A percentile compares a stretch with the other conserved stretches of the same genome.
These are phyloP conservation scores for Carallia brachiata DNA, from an alignment of 345 rosid species.

Conservation along the genomic window DNA sequence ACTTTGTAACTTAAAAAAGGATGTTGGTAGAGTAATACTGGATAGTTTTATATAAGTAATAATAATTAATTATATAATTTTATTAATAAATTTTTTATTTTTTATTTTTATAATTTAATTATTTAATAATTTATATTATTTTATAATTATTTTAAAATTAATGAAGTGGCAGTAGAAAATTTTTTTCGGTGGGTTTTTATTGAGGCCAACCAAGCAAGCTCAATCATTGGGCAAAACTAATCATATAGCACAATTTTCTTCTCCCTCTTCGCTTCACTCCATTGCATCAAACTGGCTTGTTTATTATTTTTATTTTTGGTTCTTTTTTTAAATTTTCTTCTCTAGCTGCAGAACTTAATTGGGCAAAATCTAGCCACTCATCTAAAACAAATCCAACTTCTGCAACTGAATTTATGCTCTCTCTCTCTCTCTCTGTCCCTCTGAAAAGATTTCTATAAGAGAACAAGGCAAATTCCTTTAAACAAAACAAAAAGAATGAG, in stretches of 20 bases:
- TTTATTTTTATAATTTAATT: no score
- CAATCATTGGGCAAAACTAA: conserved; percentile 64
- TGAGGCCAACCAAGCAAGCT: conserved; percentile 34
- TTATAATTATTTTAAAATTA: no score
- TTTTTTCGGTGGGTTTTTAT: conserved; percentile 22
- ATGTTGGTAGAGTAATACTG: no score
- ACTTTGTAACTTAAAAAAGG: conserved; percentile 11
- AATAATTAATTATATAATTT: no score
- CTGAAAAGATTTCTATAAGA: conserved; percentile 39
- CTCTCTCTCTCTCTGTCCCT: conserved; percentile 23
- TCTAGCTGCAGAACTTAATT: conserved; percentile 30
- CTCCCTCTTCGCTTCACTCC: conserved; percentile 7
- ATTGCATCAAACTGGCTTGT: not conserved
- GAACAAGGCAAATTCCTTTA: conserved; percentile 61
- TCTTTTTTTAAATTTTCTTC: conserved; percentile 11
- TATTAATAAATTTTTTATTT: no score
- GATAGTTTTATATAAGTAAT: no score
- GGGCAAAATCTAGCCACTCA: conserved; percentile 40
- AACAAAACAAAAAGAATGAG: conserved; percentile 68
- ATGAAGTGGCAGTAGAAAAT: no score
- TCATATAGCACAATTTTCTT: conserved; percentile 17
- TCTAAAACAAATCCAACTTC: conserved; percentile 35
- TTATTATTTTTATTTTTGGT: not conserved
- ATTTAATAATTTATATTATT: no score
- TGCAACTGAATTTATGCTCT: conserved; percentile 40